Evolutionary conservation across 192 early-diverging fungal genomes (phyloP), one percentile per base, ranked within the genome.

Genomic region (Backusella westeae): DNA sequence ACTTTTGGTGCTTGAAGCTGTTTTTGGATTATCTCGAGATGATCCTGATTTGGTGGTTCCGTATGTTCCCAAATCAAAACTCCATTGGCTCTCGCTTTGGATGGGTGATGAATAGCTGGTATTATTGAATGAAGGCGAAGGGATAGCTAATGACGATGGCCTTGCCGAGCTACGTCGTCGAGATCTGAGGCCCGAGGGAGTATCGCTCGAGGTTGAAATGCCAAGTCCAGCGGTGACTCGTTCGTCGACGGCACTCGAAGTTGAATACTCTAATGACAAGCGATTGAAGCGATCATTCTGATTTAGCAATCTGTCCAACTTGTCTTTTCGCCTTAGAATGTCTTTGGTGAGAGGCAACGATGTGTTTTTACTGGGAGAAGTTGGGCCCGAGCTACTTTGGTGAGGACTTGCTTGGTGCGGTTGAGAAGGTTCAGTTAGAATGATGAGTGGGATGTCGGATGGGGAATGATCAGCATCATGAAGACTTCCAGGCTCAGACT

Each of bases 271-370:
- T 69, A 59, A 52, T 39, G 69, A 36, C 3, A 41, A 29, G 23
- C 53, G 35, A 72, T 49, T 42, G 14, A 21, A n/a, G n/a, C 15
- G 66, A 17, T 63, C 35, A 44, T 53, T 59, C 29, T 69, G 63
- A 42, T 70, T 44, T 29, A 63, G 36, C 35, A 77, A 35, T 29
- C 44, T 74, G 23, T 81, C 80, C 17, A 81, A 15, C 67, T 78
- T 77, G 26, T 81, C 67, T 46, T 81, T 81, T 26, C 74, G 67
- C 26, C 44, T 29, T 9, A 81, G 36, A 14, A 75, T 21, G 42
- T 81, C 80, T 72, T 74, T 69, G 2, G 80, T 81, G 5, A 81
- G 69, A 12, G 80, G 80, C 56, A 81, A 71, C 14, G 80, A 76
- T n/a, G 75, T 56, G 5, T 35, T 59, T 63, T 26, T 26, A 14